These are phyloP conservation scores for Fusarium sp. DNA, from an alignment of 2,329 filamentous ascomycete species.

Conservation along the genomic window DNA sequence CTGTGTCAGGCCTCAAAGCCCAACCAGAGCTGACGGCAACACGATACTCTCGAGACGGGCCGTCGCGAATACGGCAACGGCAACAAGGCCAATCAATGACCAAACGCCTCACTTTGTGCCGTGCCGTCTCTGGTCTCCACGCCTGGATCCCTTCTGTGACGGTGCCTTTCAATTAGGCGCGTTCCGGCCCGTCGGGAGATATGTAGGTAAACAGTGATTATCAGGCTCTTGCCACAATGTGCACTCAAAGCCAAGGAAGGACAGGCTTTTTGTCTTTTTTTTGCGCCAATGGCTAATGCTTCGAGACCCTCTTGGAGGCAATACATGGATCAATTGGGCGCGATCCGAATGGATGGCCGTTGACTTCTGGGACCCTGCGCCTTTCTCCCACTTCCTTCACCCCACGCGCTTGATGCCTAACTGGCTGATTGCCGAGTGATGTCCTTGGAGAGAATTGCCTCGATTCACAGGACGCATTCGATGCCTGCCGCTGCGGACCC, in stretches of 20 bases:
- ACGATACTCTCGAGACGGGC: constrained; percentile 2
- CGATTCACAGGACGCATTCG: constrained; percentile 3
- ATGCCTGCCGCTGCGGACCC: constrained; percentile 20
- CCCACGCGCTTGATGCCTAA: constrained; percentile 33
- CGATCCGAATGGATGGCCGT: constrained; percentile 25
- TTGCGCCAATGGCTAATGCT: constrained; percentile 4
- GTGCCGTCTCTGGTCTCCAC: constrained; percentile 7
- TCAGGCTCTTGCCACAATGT: constrained; percentile 20
- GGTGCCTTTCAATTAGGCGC: constrained; percentile 10
- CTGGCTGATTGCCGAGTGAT: constrained; percentile 17
- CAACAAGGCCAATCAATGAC: constrained; percentile 8
- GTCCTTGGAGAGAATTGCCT: background rate
- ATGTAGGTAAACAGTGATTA: constrained; percentile 10
- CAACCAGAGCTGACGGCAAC: constrained; percentile 2
- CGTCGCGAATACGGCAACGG: constrained; percentile 5
- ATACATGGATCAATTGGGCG: constrained; percentile 23
- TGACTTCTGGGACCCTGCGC: constrained; percentile 14
- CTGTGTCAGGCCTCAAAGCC: constrained; percentile 37
- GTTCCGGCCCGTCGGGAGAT: constrained; percentile 17
- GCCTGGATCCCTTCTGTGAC: constrained; percentile 4
- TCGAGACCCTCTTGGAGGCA: constrained; percentile 6
- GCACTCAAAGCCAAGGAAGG: background rate
- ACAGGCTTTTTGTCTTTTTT: background rate
- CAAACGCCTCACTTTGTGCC: constrained; percentile 33
- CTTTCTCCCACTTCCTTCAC: constrained; percentile 19